A percentile compares a stretch with the other conserved stretches of the same genome.
phyloP scores from a whole-genome alignment of 345 rosid species.

The Rhodamnia argentea region DNA sequence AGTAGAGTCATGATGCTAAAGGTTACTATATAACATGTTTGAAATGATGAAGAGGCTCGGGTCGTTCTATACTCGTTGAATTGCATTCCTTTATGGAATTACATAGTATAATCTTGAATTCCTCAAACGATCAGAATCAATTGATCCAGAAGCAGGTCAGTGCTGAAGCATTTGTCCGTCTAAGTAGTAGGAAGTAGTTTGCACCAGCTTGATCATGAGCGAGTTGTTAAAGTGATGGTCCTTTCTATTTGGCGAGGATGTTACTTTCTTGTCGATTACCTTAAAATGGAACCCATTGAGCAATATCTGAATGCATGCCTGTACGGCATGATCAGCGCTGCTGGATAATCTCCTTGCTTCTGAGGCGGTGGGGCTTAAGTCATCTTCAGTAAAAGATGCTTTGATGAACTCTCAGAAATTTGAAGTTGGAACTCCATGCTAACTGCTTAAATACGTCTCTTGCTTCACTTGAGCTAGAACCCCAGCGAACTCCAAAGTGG shows the following conservation, averaged over 20 bases:
- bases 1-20: not conserved
- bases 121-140: rapidly evolving
- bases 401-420: not conserved
- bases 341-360: not conserved
- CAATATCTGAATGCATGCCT: not conserved
- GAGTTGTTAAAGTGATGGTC: not conserved
- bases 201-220: not conserved
- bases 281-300: not conserved
- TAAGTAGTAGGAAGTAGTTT: not conserved
- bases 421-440: not conserved
- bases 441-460: not conserved
- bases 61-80: not conserved
- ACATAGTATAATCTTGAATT: not conserved
- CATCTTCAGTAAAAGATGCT: not conserved
- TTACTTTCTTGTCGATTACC: not conserved
- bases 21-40: not conserved
- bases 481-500: not conserved
- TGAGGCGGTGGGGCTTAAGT: not conserved
- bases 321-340: not conserved
- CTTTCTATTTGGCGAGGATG: not conserved
- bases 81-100: not conserved
- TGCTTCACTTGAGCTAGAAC: not conserved
- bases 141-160: not conserved
- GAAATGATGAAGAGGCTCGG: not conserved
- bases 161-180: not conserved